Evolutionary conservation across 2,329 filamentous ascomycete genomes (phyloP).

Genomic region (Emydomyces testavorans): DNA sequence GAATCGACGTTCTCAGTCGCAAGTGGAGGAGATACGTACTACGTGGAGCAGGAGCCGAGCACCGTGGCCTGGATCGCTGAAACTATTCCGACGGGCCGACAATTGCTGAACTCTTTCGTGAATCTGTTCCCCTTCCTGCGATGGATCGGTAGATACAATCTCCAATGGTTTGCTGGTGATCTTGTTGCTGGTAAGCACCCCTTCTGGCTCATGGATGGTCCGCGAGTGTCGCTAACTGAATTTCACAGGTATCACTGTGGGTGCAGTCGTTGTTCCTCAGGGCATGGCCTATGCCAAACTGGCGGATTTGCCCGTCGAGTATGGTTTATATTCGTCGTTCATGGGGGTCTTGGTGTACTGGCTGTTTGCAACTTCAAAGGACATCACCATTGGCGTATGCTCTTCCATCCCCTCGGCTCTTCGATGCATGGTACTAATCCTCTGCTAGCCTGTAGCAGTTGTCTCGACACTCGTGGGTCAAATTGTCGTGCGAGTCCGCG

Average conservation of each 20-base stretch:
- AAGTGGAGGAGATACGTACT: conserved; percentile 63
- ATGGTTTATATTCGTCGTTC: conserved; percentile 87
- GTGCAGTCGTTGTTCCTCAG: conserved; percentile 81
- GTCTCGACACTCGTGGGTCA: conserved; percentile 84
- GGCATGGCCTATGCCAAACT: conserved; percentile 90
- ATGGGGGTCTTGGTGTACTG: conserved; percentile 92
- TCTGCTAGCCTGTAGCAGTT: conserved; percentile 69
- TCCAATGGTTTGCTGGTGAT: conserved; percentile 80
- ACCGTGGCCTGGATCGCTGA: conserved; percentile 59
- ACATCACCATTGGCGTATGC: conserved; percentile 88
- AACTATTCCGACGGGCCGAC: conserved; percentile 47
- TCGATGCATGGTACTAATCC: conserved; percentile 5
- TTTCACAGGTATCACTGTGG: conserved; percentile 52
- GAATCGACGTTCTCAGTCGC: conserved; percentile 67
- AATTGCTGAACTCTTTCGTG: conserved; percentile 50
- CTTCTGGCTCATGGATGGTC: neutral
- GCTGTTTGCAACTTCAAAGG: conserved; percentile 96
- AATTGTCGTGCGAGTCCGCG: conserved; percentile 55
- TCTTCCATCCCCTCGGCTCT: conserved; percentile 4
- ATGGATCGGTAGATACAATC: conserved; percentile 86
- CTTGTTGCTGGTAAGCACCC: conserved; percentile 65
- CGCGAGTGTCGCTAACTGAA: conserved; percentile 7
- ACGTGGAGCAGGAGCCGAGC: conserved; percentile 71
- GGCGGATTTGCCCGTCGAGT: conserved; percentile 68
- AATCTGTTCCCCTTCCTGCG: conserved; percentile 74